Percentiles rank a stretch among this genome's conserved stretches.
Conservation (phyloP, 2,329 filamentous ascomycete species). For the Colletotrichum sp. region DNA sequence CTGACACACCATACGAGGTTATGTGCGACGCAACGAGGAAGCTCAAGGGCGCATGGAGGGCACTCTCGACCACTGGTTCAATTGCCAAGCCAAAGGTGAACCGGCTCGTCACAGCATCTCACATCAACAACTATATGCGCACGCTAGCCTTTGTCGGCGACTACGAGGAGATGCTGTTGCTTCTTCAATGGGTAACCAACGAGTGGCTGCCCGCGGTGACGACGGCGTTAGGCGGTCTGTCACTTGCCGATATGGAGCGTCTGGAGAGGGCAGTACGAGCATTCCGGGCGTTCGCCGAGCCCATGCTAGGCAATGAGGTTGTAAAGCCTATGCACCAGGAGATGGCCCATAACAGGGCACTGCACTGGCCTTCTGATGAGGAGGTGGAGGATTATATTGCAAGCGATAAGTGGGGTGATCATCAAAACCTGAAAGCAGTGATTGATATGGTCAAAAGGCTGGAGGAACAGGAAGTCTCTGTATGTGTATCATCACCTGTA, state of each 20-base stretch:
- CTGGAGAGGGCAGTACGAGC: conserved; percentile 44
- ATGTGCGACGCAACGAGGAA: not conserved
- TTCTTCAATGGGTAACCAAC: conserved; percentile 63
- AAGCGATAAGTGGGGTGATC: conserved; percentile 4
- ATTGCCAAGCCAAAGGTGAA: not conserved
- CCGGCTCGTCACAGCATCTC: conserved; percentile 41
- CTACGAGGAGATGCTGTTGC: conserved; percentile 57
- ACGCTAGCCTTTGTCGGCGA: conserved; percentile 67
- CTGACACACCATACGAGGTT: not conserved
- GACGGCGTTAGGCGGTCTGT: conserved; percentile 31
- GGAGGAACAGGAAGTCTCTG: not conserved
- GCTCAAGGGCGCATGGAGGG: conserved; percentile 4
- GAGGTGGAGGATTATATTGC: conserved; percentile 38
- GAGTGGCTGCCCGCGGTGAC: conserved; percentile 44
- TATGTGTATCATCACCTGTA: not conserved
- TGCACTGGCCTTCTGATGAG: conserved; percentile 43
- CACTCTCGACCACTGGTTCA: not conserved
- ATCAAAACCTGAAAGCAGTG: not conserved
- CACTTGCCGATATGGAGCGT: conserved; percentile 27
- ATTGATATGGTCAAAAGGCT: not conserved
- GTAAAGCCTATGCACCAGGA: conserved; percentile 28
- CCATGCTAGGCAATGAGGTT: conserved; percentile 40
- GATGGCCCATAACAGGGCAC: not conserved
- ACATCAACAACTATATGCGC: conserved; percentile 61
- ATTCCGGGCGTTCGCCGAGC: conserved; percentile 54